Evolutionary conservation across 2,329 filamentous ascomycete species (phyloP), one percentile per base, ranked within the genome.

Genomic region (Leptographium galeiforme): DNA sequence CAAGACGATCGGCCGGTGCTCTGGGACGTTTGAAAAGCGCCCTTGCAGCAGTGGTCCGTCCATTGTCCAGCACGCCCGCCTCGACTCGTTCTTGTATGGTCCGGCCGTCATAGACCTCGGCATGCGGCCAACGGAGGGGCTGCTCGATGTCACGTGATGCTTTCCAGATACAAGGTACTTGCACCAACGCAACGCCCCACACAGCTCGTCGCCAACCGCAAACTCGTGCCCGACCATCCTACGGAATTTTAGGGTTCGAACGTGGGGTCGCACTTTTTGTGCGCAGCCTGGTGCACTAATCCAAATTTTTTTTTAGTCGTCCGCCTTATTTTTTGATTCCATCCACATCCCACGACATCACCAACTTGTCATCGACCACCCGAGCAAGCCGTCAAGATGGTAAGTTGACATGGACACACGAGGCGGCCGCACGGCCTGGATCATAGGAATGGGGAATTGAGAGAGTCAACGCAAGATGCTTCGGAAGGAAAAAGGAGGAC

Each of bases 381-480:
- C 71, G 70, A 66, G 67, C 73, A 73, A 70, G 70, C 72, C 72
- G 71, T 77, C 79, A 84, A 77, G 70, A 85, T 85, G 81, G 81
- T 85, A 73, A 84, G 81, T 82, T 73, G 59, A 74, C 11, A 48
- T n/a, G n/a, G n/a, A n/a, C 3, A 56, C 52, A 55, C 47, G 55
- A 58, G 59, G 62, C 60, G 61, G 58, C 60, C 61, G 63, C 60
- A 58, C 63, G 38, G 49, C 47, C n/a, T 19, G 61, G 63, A 48
- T 47, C 47, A 53, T 8, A 48, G 62, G 57, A 43, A 34, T 6
- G 14, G 30, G 18, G 41, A 33, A 54, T 14, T 39, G 46, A 45
- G 63, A 79, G 85, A 86, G 86, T 93, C 87, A 77, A 77, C 81
- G 89, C 91, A 96, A 96, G 88, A 89, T 95, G 89, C 89, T 96